These are phyloP conservation scores for Cyberlindnera americana DNA, from an alignment of 805 yeast species.

Conservation along the genomic window DNA sequence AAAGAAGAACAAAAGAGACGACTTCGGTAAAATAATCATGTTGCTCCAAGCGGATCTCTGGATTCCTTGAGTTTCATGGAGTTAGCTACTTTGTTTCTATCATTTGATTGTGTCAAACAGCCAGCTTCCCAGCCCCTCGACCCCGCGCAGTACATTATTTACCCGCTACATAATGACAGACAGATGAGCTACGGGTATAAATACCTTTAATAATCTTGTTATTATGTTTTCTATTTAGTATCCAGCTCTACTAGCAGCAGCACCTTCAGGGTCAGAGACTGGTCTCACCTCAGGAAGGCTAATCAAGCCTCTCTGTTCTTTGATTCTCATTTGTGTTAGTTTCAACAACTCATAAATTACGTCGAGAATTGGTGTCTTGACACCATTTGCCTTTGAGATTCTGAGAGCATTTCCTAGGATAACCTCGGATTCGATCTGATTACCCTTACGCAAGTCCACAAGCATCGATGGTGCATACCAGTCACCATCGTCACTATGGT, in stretches of 20 bases:
- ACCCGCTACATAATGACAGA: no score
- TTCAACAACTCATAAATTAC: conserved; percentile 56
- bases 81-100: no score
- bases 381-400: conserved; percentile 43
- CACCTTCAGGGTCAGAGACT: conserved; percentile 5
- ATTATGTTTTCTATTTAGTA: conserved; percentile 3
- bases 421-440: conserved; percentile 68
- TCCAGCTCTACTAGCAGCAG: conserved; percentile 4
- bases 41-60: no score
- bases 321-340: conserved; percentile 57
- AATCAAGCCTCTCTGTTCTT: conserved; percentile 51
- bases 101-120: no score
- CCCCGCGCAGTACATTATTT: no score
- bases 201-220: conserved; percentile 4
- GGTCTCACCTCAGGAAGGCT: conserved; percentile 43
- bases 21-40: conserved; percentile 17
- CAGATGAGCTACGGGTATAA: no score
- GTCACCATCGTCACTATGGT: conserved; percentile 55
- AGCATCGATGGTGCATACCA: conserved; percentile 71
- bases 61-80: no score
- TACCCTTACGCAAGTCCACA: conserved; percentile 61
- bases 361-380: conserved; percentile 58
- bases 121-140: no score
- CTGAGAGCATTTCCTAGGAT: conserved; percentile 63
- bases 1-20: conserved; percentile 15